Evolutionary conservation across 352 stramenopile genomes (phyloP).

Genomic region (Pythium sukuiense): DNA sequence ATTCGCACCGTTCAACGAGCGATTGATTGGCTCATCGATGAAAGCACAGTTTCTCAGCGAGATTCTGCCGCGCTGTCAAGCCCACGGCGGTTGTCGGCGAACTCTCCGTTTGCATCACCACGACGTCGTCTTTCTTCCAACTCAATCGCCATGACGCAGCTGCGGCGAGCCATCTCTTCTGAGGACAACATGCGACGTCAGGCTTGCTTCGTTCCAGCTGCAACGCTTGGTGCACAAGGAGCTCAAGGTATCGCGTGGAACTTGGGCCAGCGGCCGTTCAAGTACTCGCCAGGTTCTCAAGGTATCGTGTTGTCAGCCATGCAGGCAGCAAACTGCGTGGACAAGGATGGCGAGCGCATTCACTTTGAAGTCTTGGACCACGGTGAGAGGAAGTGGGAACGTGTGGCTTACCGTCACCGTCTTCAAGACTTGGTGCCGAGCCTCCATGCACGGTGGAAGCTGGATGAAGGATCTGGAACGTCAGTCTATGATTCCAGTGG

Average conservation of each 20-base stretch:
- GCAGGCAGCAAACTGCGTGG: conserved; percentile 25
- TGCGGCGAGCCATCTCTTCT: neutral
- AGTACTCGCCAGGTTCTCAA: conserved; percentile 33
- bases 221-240: conserved; percentile 51
- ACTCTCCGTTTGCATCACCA: conserved; percentile 20
- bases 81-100: conserved; percentile 18
- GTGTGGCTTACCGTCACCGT: conserved; percentile 58
- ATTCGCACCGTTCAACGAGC: conserved; percentile 28
- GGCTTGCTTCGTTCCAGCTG: conserved; percentile 23
- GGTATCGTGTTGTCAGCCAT: conserved; percentile 36
- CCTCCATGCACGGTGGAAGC: conserved; percentile 58
- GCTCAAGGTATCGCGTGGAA: conserved; percentile 73
- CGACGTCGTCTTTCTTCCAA: conserved; percentile 20
- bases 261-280: conserved; percentile 62
- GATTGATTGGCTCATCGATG: conserved; percentile 45
- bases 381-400: conserved; percentile 47
- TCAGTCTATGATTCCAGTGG: conserved; percentile 44
- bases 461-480: conserved; percentile 49
- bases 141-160: neutral
- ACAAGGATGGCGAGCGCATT: conserved; percentile 26
- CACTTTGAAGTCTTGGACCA: conserved; percentile 69
- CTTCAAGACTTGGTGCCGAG: conserved; percentile 54
- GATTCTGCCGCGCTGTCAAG: conserved; percentile 12
- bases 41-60: neutral
- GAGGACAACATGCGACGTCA: neutral